Base-by-base conservation (phyloP, 768 basidiomycete genomes). In the Sarcodon sp. region DNA sequence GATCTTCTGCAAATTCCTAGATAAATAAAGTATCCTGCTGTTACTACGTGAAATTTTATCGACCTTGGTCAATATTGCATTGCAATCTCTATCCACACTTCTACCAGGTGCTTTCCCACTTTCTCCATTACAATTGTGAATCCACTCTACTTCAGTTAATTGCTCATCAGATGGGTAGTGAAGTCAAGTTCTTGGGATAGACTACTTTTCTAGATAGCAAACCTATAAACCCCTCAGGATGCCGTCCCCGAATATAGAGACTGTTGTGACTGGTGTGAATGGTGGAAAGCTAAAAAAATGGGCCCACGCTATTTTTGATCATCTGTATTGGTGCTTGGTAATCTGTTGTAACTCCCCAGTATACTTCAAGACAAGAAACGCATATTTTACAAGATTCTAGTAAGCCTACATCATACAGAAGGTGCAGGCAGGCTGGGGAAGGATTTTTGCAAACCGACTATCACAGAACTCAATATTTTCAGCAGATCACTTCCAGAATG, bases 251-350 rank as follows among this genome's bases (percentile, higher is more conserved):
- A 72, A 32, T 78, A 86, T 49, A 75, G 79, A 51, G 84, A 89
- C 5, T 83, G 84, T 12, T 69, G 85, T 34, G 87, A 91, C 65
- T 71, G 70, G 43, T 76, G 71, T 41, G 84, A 87, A 56, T 94
- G 91, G 90, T 89, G 88, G 85, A 83, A 82, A 59, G 75, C 83
- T 7, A n/a, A 93, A 93, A 67, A 94, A 94, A 60, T 93, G 90
- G 91, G 87, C 90, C 0, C 90, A 83, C 58, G 77, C 73, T n/a
- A 79, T 78, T 35, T 68, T 94, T 7, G 84, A 85, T 34, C 70
- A 80, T 18, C 67, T 91, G 11, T 91, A 91, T 72, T 83, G 84
- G 56, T 72, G 83, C 75, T 93, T 55, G 91, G 90, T 7, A 91
- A 86, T 62, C 89, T 89, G 0, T 83, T 84, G 0, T 89, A 92